Evolutionary conservation across 495 filamentous ascomycete genomes (phyloP).

Genomic region (Oleoguttula mirabilis): DNA sequence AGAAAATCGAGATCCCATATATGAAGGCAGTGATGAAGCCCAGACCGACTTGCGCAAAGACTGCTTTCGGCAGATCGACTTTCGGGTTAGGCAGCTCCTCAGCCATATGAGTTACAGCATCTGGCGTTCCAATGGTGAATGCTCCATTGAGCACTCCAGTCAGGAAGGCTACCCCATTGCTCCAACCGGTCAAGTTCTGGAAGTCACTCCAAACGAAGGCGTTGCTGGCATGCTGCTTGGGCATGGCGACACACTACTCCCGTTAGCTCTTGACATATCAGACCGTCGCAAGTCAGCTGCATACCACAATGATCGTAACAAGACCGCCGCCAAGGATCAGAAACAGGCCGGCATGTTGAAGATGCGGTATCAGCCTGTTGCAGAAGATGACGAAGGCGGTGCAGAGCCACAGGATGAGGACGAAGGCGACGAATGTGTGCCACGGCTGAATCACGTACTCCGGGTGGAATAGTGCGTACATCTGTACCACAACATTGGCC

Average conservation of each 20-base stretch:
- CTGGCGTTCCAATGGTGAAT: conserved; percentile 69
- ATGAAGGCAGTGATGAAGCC: conserved; percentile 57
- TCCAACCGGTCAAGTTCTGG: conserved; percentile 54
- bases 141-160: conserved; percentile 71
- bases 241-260: conserved; percentile 74
- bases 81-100: conserved; percentile 66
- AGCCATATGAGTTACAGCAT: conserved; percentile 58
- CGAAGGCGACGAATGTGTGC: conserved; percentile 63
- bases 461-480: conserved; percentile 62
- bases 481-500: conserved; percentile 52
- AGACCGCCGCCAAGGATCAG: conserved; percentile 57
- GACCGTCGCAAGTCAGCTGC: too few relatives aligned
- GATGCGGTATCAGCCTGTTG: conserved; percentile 53
- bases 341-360: conserved; percentile 56
- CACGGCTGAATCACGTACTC: conserved; percentile 50
- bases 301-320: conserved; percentile 60
- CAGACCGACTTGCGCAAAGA: conserved; percentile 34
- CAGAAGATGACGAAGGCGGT: conserved; percentile 54
- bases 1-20: conserved; percentile 64
- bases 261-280: too few relatives aligned
- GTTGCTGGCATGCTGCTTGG: conserved; percentile 45
- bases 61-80: conserved; percentile 48
- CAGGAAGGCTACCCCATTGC: conserved; percentile 64
- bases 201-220: conserved; percentile 31
- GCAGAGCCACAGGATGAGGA: conserved; percentile 55